Base-by-base conservation (phyloP, 306 rosid species). In the Senna siamea region DNA sequence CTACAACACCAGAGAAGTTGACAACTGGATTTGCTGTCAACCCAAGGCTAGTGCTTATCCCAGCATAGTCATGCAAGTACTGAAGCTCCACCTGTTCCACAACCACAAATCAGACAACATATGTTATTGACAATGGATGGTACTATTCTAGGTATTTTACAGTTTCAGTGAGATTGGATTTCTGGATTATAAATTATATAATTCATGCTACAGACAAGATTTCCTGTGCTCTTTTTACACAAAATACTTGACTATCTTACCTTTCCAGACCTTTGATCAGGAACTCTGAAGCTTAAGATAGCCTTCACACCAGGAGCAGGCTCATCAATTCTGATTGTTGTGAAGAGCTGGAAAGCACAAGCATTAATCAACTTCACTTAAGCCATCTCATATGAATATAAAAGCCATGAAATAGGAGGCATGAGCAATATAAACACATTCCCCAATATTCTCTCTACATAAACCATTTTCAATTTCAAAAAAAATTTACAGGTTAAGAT, bases 181-280 rank as follows among this genome's bases (percentile, higher is more conserved):
- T 38, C 26, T 55, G 50, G 55, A 41, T 61, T 70, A 7, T 15
- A 28, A 46, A 41, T 61, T 70, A 7, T 15, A 28, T 18, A 40
- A 20, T n/a, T 17, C 28, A 12, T 50, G 22, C 47, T 35, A 22
- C 2, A n/a, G n/a, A n/a, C n/a, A n/a, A n/a, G n/a, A n/a, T n/a
- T n/a, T n/a, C n/a, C n/a, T n/a, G n/a, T n/a, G n/a, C n/a, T n/a
- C n/a, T n/a, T n/a, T n/a, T n/a, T n/a, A n/a, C 7, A 38, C 59
- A 67, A 66, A 40, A 60, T 54, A 65, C 55, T 46, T 44, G 23
- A 72, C 11, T 62, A 66, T 81, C 88, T 82, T 66, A 94, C 98
- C 98, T 91, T 94, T 65, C 97, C 96, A 78, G 98, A 91, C 78
- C 89, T 89, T 63, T 92, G 97, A 73, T 94, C 98, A 54, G 98